phyloP scores from a whole-genome alignment of 371 early-diverging fungal species.

The Actinomortierella wolfii region DNA sequence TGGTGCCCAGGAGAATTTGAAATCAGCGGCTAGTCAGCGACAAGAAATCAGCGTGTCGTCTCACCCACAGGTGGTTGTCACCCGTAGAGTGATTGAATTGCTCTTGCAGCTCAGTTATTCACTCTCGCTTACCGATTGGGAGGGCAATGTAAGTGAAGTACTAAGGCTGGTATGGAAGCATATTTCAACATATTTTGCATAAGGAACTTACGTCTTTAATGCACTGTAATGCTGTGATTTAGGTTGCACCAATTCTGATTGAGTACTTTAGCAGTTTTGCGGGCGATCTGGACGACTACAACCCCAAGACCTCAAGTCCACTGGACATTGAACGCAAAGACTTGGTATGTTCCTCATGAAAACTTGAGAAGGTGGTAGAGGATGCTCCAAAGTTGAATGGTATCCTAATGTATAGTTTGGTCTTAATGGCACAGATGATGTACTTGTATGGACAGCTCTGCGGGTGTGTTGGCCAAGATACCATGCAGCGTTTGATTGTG shows the following conservation, averaged over 20 bases:
- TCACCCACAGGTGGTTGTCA: constrained; percentile 51
- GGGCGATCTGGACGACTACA: constrained; percentile 30
- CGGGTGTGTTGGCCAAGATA: constrained; percentile 57
- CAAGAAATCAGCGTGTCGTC: too few species aligned
- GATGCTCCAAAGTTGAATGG: constrained; percentile 47
- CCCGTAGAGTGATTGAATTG: constrained; percentile 59
- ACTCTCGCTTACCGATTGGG: constrained; percentile 59
- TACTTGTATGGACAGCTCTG: constrained; percentile 64
- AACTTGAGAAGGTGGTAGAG: not conserved
- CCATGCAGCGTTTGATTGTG: constrained; percentile 60
- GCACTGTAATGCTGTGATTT: constrained; percentile 1
- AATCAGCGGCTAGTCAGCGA: too few species aligned
- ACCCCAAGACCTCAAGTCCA: constrained; percentile 18
- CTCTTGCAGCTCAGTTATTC: constrained; percentile 56
- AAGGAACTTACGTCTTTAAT: too few species aligned
- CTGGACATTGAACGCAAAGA: constrained; percentile 39
- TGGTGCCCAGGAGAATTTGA: too few species aligned
- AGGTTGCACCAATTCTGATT: constrained; percentile 65
- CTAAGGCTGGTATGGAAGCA: too few species aligned
- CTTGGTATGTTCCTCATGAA: constrained; percentile 7
- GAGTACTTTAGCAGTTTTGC: constrained; percentile 70
- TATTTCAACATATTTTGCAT: too few species aligned
- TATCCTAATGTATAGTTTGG: constrained; percentile 2
- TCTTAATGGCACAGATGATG: constrained; percentile 52
- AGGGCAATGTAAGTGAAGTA: constrained; percentile 49